Evolutionary conservation across 75 land plant genomes (phyloP).

Genomic region (Pinus tabuliformis): DNA sequence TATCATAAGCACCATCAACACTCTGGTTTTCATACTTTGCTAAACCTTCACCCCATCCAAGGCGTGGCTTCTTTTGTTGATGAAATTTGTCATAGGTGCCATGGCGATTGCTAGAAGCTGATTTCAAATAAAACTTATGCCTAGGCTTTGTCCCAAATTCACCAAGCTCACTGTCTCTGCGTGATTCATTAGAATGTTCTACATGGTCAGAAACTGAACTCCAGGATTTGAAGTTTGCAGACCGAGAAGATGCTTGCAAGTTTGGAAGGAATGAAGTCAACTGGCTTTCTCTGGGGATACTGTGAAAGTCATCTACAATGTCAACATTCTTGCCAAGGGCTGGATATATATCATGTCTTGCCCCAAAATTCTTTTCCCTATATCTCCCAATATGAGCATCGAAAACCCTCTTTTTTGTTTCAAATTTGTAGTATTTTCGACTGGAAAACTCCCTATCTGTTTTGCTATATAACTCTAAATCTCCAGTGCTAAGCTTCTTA

Average conservation of each 20-base stretch:
- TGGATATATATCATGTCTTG: background rate
- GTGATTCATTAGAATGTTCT: background rate
- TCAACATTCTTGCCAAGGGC: background rate
- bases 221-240: background rate
- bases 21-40: constrained; percentile 6
- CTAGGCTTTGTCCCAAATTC: background rate
- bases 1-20: background rate
- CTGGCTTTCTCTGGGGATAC: background rate
- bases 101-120: background rate
- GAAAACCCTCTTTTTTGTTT: background rate
- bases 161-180: background rate
- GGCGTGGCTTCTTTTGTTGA: background rate
- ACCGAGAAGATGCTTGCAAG: too few relatives aligned
- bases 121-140: background rate
- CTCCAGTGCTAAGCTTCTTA: background rate
- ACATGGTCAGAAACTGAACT: background rate
- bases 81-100: background rate
- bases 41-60: constrained; percentile 1
- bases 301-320: background rate
- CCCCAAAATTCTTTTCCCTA: background rate
- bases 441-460: background rate
- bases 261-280: background rate
- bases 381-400: background rate
- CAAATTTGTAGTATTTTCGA: background rate
- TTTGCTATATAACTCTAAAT: background rate